Evolutionary conservation across 371 early-diverging fungal genomes (phyloP), one percentile per base, ranked within the genome.

Genomic region (Conidiobolus incongruus): DNA sequence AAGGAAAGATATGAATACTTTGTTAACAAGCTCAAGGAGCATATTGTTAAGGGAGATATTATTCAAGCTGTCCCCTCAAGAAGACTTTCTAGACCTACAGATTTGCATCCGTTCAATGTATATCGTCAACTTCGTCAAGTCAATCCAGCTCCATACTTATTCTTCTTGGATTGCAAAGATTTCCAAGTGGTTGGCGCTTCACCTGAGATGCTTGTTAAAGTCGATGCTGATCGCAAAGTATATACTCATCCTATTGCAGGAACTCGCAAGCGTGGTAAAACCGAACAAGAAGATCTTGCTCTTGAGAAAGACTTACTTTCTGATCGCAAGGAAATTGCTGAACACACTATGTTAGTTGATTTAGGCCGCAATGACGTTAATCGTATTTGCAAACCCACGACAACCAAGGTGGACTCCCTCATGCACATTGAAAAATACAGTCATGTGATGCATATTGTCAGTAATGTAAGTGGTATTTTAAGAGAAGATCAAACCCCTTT

Each of bases 131-230:
- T 96, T 49, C 70, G 96, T 33, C 81, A 83, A n/a, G 62, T 91
- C 35, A 96, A 94, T 53, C 96, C 96, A 2, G 87, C 92, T 3
- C 96, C 96, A n/a, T 96, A 96, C 59, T 87, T 96, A 88, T 96
- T 93, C 57, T 94, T 92, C 51, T 71, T 93, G 53, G 82, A 92
- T 50, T 58, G 87, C 40, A 72, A 77, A 36, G 84, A 72, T 38
- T 92, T 90, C 52, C 84, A 84, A 47, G 60, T 90, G n/a, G 93
- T 93, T 4, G 96, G 96, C 16, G 96, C 96, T 1, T 91, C 92
- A 11, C 96, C 96, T 17, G 96, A 96, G 58, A 84, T 93, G 83
- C 64, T 96, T 42, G 84, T 86, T 47, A 85, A 83, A 53, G 93
- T 96, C 6, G 81, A 90, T 35, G 6, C n/a, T 11, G 70, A 82